Evolutionary conservation across 306 rosid genomes (phyloP).

Genomic region (Cicer yamashitae): DNA sequence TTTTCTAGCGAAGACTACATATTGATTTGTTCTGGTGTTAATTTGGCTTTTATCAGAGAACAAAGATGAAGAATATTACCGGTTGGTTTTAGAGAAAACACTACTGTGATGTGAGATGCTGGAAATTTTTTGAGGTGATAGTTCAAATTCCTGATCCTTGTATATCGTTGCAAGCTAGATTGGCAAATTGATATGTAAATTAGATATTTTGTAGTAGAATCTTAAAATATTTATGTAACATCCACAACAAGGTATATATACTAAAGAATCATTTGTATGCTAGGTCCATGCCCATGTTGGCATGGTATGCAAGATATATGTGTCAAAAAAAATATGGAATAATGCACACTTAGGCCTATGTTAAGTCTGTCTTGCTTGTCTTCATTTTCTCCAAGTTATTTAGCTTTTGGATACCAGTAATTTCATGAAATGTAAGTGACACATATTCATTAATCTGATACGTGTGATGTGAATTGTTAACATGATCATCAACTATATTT

Average conservation of each 20-base stretch:
- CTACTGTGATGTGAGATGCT: not conserved
- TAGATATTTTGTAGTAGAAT: conserved; percentile 1
- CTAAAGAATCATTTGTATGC: no score
- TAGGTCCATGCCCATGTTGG: no score
- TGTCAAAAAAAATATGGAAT: not conserved
- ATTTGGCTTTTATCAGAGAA: conserved; percentile 36
- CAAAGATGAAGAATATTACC: conserved; percentile 10
- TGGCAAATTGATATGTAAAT: conserved; percentile 10
- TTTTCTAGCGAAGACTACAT: not conserved
- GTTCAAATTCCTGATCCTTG: not conserved
- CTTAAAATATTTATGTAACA: conserved; percentile 2
- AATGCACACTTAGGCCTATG: not conserved
- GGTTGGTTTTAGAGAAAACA: conserved; percentile 13
- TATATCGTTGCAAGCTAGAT: conserved; percentile 30
- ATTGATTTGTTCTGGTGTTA: conserved; percentile 2
- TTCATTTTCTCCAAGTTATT: not conserved
- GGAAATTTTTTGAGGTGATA: conserved; percentile 10
- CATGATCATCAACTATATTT: not conserved
- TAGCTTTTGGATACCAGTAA: not conserved
- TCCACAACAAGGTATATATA: no score
- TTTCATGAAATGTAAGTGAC: not conserved
- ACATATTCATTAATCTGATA: not conserved
- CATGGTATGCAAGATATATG: no score
- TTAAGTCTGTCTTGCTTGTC: not conserved
- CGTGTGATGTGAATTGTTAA: not conserved